Conservation (phyloP, 208 protist species). For the Leishmania braziliensis region DNA sequence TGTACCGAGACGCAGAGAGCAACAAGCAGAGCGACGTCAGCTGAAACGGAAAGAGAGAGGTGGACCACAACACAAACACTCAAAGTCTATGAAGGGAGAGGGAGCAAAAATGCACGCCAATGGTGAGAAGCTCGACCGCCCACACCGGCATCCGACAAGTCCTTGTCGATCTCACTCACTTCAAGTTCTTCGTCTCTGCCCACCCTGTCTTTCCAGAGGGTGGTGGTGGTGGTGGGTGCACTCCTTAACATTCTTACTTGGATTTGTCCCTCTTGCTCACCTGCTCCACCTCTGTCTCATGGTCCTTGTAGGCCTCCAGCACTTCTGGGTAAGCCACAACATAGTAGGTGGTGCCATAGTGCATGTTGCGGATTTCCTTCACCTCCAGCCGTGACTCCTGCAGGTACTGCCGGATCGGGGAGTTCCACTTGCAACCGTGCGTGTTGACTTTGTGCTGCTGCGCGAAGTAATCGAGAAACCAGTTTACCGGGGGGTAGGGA, state of each 20-base stretch:
- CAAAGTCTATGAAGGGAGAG: no score
- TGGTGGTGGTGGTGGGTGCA: not conserved
- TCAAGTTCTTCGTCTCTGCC: no score
- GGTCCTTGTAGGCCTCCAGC: conserved; percentile 64
- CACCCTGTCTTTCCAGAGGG: not conserved
- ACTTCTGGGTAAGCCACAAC: conserved; percentile 87
- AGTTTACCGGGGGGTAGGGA: conserved; percentile 86
- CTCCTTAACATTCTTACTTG: not conserved
- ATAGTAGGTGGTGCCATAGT: conserved; percentile 93
- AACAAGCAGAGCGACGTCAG: not conserved
- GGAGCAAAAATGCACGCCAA: not conserved
- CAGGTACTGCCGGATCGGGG: conserved; percentile 78
- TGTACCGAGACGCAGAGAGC: not conserved
- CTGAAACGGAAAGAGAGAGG: not conserved
- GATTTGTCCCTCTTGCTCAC: conserved; percentile 14
- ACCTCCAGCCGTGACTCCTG: conserved; percentile 78
- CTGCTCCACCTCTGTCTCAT: conserved; percentile 21
- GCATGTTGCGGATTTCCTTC: conserved; percentile 86
- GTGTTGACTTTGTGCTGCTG: conserved; percentile 82
- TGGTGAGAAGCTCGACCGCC: not conserved
- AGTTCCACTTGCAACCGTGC: conserved; percentile 88
- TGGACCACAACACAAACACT: no score
- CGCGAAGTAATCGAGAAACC: conserved; percentile 87
- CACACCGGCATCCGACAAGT: not conserved
- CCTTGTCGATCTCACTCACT: not conserved